These are phyloP conservation scores for Jacaranda mimosifolia DNA, from an alignment of 257 asterid species.

Conservation along the genomic window DNA sequence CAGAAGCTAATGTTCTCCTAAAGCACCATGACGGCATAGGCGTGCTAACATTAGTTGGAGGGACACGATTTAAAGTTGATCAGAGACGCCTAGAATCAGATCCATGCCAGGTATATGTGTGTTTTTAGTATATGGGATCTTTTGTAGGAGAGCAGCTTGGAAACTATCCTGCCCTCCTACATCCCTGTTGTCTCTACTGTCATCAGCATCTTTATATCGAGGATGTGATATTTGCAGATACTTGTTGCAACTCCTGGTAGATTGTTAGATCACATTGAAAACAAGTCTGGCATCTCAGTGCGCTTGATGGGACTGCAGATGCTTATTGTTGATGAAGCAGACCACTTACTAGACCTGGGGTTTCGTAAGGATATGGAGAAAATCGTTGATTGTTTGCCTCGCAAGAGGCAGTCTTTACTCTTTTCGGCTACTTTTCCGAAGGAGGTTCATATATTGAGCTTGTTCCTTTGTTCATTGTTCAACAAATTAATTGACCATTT, in stretches of 20 bases:
- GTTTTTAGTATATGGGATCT: background rate
- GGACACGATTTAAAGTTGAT: conserved; percentile 90
- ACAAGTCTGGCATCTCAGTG: conserved; percentile 87
- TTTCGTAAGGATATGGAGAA: conserved; percentile 92
- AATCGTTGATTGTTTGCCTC: conserved; percentile 93
- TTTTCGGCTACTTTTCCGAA: conserved; percentile 89
- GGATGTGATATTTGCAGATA: conserved; percentile 61
- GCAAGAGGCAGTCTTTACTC: conserved; percentile 82
- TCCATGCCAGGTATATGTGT: conserved; percentile 69
- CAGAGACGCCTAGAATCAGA: conserved; percentile 78
- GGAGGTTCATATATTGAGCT: conserved; percentile 66
- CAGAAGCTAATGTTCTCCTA: conserved; percentile 89
- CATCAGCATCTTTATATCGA: conserved; percentile 13
- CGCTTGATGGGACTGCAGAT: conserved; percentile 89
- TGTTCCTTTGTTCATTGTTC: background rate
- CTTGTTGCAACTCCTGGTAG: conserved; percentile 98
- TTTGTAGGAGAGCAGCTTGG: background rate
- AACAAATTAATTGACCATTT: background rate
- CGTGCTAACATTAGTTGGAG: conserved; percentile 87
- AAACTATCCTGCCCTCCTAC: background rate
- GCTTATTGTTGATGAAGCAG: conserved; percentile 97
- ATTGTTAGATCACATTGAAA: conserved; percentile 92
- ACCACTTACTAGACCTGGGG: conserved; percentile 85
- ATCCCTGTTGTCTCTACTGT: background rate
- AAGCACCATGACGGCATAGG: conserved; percentile 90